Conservation (phyloP, 345 rosid genomes). For the Eutrema yunnanense region DNA sequence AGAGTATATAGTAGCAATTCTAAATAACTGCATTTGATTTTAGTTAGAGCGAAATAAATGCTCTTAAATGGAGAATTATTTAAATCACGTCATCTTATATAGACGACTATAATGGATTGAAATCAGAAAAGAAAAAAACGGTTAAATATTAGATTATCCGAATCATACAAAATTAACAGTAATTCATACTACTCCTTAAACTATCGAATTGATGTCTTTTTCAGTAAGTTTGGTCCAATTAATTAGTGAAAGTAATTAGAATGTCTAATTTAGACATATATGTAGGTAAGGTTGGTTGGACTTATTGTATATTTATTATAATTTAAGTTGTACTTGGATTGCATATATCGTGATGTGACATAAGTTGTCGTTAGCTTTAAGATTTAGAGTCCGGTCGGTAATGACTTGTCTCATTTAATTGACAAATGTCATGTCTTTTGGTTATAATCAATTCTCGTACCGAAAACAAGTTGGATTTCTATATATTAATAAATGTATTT, state of each 20-base stretch:
- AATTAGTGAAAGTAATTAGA: not conserved
- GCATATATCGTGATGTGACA: not conserved
- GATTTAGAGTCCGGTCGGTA: not conserved
- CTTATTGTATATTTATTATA: not conserved
- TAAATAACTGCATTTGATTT: not conserved
- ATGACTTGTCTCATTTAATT: slow-evolving; percentile 1
- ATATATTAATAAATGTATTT: not conserved
- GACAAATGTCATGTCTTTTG: slow-evolving; percentile 1
- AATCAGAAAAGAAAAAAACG: not conserved
- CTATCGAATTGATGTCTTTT: not conserved
- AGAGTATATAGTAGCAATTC: not conserved
- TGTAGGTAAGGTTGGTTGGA: not conserved
- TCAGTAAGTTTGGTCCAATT: not conserved
- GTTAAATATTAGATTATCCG: not conserved
- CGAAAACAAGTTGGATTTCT: not conserved
- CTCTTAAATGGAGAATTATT: too few relatives aligned
- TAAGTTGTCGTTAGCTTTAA: not conserved
- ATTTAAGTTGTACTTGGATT: not conserved
- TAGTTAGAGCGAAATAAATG: not conserved
- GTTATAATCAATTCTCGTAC: not conserved
- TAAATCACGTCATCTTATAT: not conserved
- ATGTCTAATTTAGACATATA: not conserved
- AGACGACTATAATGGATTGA: not conserved
- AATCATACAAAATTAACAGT: not conserved
- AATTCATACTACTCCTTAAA: not conserved